Evolutionary conservation across 805 yeast species (phyloP), one percentile per base, ranked within the genome.

Genomic region (Candida qinlingensis): DNA sequence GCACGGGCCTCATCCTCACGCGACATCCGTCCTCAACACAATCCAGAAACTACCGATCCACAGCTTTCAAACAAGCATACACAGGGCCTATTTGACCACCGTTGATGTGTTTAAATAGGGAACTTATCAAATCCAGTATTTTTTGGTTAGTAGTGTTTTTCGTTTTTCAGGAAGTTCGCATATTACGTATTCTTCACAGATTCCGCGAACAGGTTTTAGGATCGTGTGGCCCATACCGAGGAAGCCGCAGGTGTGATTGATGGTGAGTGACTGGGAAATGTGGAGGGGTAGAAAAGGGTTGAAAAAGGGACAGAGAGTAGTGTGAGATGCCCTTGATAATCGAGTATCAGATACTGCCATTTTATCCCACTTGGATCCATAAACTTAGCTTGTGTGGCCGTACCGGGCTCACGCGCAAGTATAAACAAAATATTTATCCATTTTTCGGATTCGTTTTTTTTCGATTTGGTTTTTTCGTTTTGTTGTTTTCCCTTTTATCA

Each of bases 1-100:
- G 77, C 76, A 45, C 72, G 68, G 0, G 78, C 71, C 54, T 80
- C 84, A 44, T 79, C 69, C 1, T 65, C 45, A 4, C 47, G 51
- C 3, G 53, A 40, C 50, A 46, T 49, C 19, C 35, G 12, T 29
- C 3, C 34, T 4, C 10, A 26, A 19, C 13, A 26, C 29, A 1
- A 29, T 2, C 12, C 29, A n/a, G 19, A 37, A 9, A 11, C 27
- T 6, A 6, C 29, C 0, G 13, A 8, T 11, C 13, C 13, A 6
- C 6, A 33, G 50, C 46, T 42, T 40, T 39, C 30, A 33, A 42
- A 41, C 40, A 25, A 49, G 52, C 44, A 25, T 42, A 51, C 6
- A 40, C 37, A 51, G 31, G 45, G 11, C 49, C 40, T 9, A 35
- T 31, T 37, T 41, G 34, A 19, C 13, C 8, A 26, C 6, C 13